Evolutionary conservation across 352 stramenopile species (phyloP), one percentile per base, ranked within the genome.

Genomic region (Phytophthora aleatoria): DNA sequence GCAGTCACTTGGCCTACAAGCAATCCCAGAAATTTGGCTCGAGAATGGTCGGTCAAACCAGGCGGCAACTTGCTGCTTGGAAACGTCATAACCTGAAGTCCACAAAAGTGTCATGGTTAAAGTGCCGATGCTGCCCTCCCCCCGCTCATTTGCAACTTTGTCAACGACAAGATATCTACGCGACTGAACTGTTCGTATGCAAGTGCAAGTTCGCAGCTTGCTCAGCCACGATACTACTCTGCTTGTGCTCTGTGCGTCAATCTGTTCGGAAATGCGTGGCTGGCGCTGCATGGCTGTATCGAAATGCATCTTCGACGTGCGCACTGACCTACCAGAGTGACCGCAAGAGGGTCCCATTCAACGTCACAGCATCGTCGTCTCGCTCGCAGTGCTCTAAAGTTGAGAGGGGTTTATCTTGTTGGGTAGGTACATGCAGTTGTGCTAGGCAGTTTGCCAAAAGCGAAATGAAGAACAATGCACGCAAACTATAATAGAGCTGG

Each of bases 311-410:
- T 52, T 50, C 26, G 52, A 50, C 47, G 38, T 69, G 53, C 20
- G 20, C 20, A 20, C 20, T 20, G 20, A 20, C 20, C 20, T 20
- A 35, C 26, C 41, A 54, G 42, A 30, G 41, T 33, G 47, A 27
- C 48, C 5, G 5, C 35, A 31, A 28, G 27, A 39, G 3, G 39
- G 44, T 16, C 28, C 12, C 48, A 42, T 8, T 64, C 56, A 66
- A 71, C 44, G 5, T 50, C 31, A 61, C 63, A 31, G 50, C 50
- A 71, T 71, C 64, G 64, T 71, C 50, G 0, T 56, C 44, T 71
- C 59, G 57, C 59, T 63, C 11, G 45, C 42, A 38, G 26, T 26
- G 31, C 10, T 5, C 12, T 27, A 20, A 20, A 20, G 20, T 20
- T 20, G 20, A 20, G 20, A 20, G 20, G 20, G 20, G 20, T 20